Evolutionary conservation across 306 rosid genomes (phyloP).

Genomic region (Inga laurina): DNA sequence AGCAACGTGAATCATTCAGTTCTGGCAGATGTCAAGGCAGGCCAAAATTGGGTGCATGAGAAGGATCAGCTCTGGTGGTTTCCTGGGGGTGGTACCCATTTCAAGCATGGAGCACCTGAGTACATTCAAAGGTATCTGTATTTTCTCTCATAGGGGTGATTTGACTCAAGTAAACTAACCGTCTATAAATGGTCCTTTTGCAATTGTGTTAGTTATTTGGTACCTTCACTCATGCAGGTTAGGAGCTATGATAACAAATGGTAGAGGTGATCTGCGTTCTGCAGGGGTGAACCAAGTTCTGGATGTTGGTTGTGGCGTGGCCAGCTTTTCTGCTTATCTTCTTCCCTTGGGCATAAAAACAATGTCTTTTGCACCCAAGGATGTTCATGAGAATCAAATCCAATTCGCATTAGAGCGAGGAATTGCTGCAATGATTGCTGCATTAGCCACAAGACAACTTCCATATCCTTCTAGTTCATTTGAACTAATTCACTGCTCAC

Average conservation of each 20-base stretch:
- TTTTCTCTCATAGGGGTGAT: neutral
- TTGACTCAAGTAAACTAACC: neutral
- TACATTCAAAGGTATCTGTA: slow-evolving; percentile 74
- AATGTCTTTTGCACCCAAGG: slow-evolving; percentile 97
- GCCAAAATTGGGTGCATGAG: slow-evolving; percentile 97
- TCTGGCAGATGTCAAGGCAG: slow-evolving; percentile 91
- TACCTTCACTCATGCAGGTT: neutral
- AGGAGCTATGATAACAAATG: neutral
- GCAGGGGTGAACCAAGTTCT: slow-evolving; percentile 80
- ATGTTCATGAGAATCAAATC: slow-evolving; percentile 31
- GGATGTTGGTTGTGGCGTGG: slow-evolving; percentile 97
- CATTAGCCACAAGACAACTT: slow-evolving; percentile 81
- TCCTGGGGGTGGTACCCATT: slow-evolving; percentile 98
- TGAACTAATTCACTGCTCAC: slow-evolving; percentile 93
- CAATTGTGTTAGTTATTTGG: neutral
- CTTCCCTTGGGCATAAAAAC: slow-evolving; percentile 75
- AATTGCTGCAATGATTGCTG: slow-evolving; percentile 85
- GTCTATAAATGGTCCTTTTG: neutral
- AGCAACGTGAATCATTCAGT: slow-evolving; percentile 89
- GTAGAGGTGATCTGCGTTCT: slow-evolving; percentile 39
- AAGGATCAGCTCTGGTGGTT: slow-evolving; percentile 89
- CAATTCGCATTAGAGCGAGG: slow-evolving; percentile 95
- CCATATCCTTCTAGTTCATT: slow-evolving; percentile 85
- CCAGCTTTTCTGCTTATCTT: slow-evolving; percentile 95
- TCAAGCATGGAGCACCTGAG: slow-evolving; percentile 89